phyloP scores from a whole-genome alignment of 805 yeast genomes.

The Wickerhamomyces chambardii region DNA sequence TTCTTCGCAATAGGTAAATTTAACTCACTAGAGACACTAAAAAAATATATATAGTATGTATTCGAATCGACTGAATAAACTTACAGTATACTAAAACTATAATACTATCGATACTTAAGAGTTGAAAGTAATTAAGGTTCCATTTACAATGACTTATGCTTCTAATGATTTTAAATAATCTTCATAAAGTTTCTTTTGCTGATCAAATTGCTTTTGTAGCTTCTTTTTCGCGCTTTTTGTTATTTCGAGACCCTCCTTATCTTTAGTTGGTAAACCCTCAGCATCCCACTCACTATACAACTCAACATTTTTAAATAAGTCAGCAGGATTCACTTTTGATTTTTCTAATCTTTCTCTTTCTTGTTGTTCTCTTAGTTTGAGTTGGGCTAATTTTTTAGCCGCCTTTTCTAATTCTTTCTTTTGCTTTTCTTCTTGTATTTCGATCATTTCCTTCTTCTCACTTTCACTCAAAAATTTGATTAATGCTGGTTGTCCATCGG shows the following conservation, averaged over 20 bases:
- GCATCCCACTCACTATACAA: constrained; percentile 83
- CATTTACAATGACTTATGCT: not conserved
- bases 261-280: constrained; percentile 73
- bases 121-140: no score
- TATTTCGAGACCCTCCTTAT: constrained; percentile 70
- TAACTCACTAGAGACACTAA: no score
- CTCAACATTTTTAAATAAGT: constrained; percentile 57
- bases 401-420: constrained; percentile 43
- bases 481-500: constrained; percentile 68
- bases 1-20: no score
- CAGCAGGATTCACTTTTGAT: constrained; percentile 61
- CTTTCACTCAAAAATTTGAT: constrained; percentile 67
- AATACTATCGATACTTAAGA: no score
- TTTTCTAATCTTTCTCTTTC: constrained; percentile 56
- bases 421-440: constrained; percentile 47
- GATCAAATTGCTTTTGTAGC: constrained; percentile 65
- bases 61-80: no score
- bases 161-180: constrained; percentile 32
- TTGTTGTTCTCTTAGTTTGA: constrained; percentile 47
- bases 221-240: constrained; percentile 84
- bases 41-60: no score
- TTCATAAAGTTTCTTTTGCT: constrained; percentile 74
- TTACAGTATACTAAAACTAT: no score
- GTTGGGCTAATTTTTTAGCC: constrained; percentile 50
- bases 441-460: constrained; percentile 59